These are phyloP conservation scores for Cladorrhinum sp. DNA, from an alignment of 2,329 filamentous ascomycete species.

Conservation along the genomic window DNA sequence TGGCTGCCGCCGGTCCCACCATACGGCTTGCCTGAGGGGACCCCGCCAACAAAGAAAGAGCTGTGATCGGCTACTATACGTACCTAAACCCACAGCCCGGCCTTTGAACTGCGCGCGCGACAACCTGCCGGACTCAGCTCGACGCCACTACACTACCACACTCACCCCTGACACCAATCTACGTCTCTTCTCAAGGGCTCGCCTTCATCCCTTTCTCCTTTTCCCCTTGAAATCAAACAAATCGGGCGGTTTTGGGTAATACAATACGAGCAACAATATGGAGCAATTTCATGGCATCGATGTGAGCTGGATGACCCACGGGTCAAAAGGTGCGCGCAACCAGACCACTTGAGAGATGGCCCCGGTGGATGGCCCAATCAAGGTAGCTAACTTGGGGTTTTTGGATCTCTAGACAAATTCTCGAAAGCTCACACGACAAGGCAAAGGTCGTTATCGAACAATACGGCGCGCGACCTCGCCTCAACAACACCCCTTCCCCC, in stretches of 20 bases:
- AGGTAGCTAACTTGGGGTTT: background rate
- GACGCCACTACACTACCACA: background rate
- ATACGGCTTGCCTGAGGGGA: conserved; percentile 23
- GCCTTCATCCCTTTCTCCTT: background rate
- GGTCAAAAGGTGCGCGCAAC: conserved; percentile 68
- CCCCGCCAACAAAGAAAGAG: conserved; percentile 16
- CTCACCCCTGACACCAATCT: background rate
- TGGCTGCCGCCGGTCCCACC: conserved; percentile 19
- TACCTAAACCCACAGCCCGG: background rate
- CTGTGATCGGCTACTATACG: background rate
- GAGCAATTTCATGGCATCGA: conserved; percentile 80
- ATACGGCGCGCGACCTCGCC: conserved; percentile 18
- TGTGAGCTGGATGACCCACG: conserved; percentile 85
- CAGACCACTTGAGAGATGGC: background rate
- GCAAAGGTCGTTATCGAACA: conserved; percentile 30
- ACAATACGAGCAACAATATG: conserved; percentile 47
- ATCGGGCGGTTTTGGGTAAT: background rate
- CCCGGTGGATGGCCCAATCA: background rate
- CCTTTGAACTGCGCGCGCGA: background rate
- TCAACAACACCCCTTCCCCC: conserved; percentile 9
- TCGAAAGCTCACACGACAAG: conserved; percentile 26
- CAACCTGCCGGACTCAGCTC: background rate
- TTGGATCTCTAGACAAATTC: conserved; percentile 26
- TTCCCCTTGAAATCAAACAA: background rate
- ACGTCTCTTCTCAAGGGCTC: background rate